These are phyloP conservation scores for Coemansia umbellata DNA, from an alignment of 192 early-diverging fungal genomes.

Conservation along the genomic window DNA sequence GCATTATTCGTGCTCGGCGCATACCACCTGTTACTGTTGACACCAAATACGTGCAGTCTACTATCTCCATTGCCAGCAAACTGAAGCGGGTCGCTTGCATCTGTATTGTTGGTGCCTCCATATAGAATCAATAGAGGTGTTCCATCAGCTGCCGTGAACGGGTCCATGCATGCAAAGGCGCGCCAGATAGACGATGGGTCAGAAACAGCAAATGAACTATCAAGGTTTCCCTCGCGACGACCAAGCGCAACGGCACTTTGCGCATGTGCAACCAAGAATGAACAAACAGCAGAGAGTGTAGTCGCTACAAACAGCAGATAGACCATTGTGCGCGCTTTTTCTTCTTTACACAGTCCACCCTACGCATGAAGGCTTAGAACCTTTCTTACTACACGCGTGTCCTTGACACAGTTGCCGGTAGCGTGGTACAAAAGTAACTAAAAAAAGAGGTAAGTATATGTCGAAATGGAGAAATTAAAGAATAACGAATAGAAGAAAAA, in stretches of 20 bases:
- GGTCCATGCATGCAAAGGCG: constrained; percentile 41
- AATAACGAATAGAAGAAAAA: too few species aligned
- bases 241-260: not conserved
- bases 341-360: too few species aligned
- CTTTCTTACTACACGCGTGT: too few species aligned
- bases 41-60: constrained; percentile 34
- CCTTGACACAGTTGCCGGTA: too few species aligned
- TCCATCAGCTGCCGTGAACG: constrained; percentile 29
- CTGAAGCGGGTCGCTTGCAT: constrained; percentile 23
- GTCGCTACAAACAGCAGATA: not conserved
- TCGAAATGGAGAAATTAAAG: too few species aligned
- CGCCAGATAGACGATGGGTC: constrained; percentile 41
- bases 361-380: too few species aligned
- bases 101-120: constrained; percentile 37
- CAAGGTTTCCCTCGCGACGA: constrained; percentile 36
- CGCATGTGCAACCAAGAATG: not conserved
- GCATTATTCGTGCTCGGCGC: constrained; percentile 33
- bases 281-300: not conserved
- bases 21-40: constrained; percentile 40
- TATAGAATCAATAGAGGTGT: constrained; percentile 44
- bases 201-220: constrained; percentile 28
- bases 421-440: too few species aligned
- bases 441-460: too few species aligned
- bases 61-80: constrained; percentile 20
- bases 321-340: not conserved